A percentile compares a stretch with the other conserved stretches of the same genome.
Evolutionary conservation across 306 rosid species (phyloP).

Genomic region (Cicer cuneatum): DNA sequence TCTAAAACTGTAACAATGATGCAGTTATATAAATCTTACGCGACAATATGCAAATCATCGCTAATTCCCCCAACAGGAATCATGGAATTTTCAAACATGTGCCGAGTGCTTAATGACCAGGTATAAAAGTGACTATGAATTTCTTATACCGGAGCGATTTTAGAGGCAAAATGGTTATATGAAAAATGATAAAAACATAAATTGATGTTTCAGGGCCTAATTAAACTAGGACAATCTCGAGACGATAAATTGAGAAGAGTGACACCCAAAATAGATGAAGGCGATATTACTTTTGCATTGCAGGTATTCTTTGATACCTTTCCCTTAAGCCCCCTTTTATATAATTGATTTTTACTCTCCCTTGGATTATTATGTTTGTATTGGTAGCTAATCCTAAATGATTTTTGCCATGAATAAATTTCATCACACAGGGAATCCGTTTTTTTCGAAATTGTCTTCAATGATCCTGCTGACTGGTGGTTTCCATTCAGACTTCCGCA

Average conservation of each 20-base stretch:
- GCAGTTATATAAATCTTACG: constrained; percentile 84
- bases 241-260: constrained; percentile 75
- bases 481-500: constrained; percentile 26
- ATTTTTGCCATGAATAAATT: constrained; percentile 24
- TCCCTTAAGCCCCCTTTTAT: background rate
- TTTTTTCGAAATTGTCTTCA: constrained; percentile 81
- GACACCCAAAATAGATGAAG: constrained; percentile 68
- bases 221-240: constrained; percentile 79
- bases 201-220: constrained; percentile 69
- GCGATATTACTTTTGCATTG: constrained; percentile 78
- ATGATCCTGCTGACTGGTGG: constrained; percentile 39
- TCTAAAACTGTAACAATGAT: constrained; percentile 28
- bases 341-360: background rate
- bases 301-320: constrained; percentile 56
- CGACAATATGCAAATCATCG: constrained; percentile 69
- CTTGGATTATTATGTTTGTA: background rate
- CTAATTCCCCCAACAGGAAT: constrained; percentile 70
- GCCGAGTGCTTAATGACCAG: constrained; percentile 86
- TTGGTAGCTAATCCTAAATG: constrained; percentile 4
- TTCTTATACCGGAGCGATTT: background rate
- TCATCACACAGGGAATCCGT: constrained; percentile 75
- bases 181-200: constrained; percentile 31
- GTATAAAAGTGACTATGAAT: constrained; percentile 45
- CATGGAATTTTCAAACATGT: constrained; percentile 79
- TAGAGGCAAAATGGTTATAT: constrained; percentile 7